Evolutionary conservation across 208 protist genomes (phyloP).

Genomic region (Leishmania major): DNA sequence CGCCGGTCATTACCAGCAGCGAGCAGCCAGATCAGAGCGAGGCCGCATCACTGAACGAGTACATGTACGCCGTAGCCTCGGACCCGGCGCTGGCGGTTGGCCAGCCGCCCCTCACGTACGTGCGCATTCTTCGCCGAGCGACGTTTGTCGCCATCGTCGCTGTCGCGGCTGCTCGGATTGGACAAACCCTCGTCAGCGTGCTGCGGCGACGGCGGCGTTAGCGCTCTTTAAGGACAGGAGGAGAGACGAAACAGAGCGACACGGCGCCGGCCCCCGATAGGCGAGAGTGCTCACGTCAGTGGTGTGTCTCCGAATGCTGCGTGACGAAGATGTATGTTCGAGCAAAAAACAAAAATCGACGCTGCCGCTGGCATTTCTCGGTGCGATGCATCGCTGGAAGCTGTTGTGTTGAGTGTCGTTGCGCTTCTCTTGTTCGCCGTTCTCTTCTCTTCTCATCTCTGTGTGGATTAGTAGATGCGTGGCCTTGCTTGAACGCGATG

Average conservation of each 20-base stretch:
- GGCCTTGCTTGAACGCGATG: background rate
- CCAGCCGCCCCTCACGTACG: constrained; percentile 55
- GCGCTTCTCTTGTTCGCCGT: background rate
- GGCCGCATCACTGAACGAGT: constrained; percentile 67
- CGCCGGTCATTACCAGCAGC: constrained; percentile 75
- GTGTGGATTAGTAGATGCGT: background rate
- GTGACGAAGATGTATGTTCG: no score
- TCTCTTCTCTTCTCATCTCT: background rate
- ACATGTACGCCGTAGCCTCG: constrained; percentile 66
- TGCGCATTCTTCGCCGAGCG: constrained; percentile 58
- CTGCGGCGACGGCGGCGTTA: constrained; percentile 17
- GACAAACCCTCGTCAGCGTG: constrained; percentile 23
- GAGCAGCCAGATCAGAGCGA: constrained; percentile 58
- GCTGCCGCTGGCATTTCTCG: background rate
- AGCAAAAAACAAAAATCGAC: no score
- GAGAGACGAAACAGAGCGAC: no score
- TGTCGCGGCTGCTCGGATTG: constrained; percentile 29
- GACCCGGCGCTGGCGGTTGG: constrained; percentile 81
- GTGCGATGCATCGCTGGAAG: background rate
- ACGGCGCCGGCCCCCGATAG: no score
- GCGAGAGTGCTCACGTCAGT: background rate
- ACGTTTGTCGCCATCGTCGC: constrained; percentile 57
- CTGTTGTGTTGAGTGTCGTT: background rate
- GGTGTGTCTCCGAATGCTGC: background rate
- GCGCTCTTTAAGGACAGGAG: background rate